Percentiles rank a stretch among this genome's conserved stretches.
phyloP scores from a whole-genome alignment of 176 grass and related monocot genomes.

The Alloteropsis semialata region DNA sequence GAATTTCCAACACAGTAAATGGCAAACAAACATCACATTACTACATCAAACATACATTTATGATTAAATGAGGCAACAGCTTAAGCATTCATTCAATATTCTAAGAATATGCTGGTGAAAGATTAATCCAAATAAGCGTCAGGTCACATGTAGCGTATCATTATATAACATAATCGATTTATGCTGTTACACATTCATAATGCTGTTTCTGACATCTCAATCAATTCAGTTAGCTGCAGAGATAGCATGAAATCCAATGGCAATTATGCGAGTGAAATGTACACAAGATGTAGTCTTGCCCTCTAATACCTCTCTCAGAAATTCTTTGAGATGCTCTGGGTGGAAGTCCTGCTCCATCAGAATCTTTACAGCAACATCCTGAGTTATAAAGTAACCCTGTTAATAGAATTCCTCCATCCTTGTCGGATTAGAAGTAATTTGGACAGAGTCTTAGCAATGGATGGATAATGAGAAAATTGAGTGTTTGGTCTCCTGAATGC shows the following conservation, averaged over 20 bases:
- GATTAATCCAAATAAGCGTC: too few relatives aligned
- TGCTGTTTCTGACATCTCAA: neutral
- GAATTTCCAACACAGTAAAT: neutral
- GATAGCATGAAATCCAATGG: neutral
- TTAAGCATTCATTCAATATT: constrained; percentile 20
- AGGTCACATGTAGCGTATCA: too few relatives aligned
- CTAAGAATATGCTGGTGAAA: neutral
- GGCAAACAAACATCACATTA: constrained; percentile 13
- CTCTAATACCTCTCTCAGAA: constrained; percentile 72
- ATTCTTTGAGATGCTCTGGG: constrained; percentile 63
- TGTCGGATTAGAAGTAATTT: neutral
- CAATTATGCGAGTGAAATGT: neutral
- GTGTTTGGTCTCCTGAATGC: neutral
- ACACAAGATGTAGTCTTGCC: neutral
- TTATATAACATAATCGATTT: neutral
- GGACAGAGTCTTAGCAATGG: neutral
- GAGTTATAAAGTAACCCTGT: neutral
- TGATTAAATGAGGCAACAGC: neutral
- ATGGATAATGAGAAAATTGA: neutral
- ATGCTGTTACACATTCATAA: neutral
- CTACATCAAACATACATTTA: neutral
- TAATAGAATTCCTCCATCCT: neutral
- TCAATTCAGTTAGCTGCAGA: neutral
- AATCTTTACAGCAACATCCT: constrained; percentile 96
- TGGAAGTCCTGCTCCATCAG: constrained; percentile 88